Base-by-base conservation (phyloP, 2,329 filamentous ascomycete species). In the Colletotrichum trifolii region DNA sequence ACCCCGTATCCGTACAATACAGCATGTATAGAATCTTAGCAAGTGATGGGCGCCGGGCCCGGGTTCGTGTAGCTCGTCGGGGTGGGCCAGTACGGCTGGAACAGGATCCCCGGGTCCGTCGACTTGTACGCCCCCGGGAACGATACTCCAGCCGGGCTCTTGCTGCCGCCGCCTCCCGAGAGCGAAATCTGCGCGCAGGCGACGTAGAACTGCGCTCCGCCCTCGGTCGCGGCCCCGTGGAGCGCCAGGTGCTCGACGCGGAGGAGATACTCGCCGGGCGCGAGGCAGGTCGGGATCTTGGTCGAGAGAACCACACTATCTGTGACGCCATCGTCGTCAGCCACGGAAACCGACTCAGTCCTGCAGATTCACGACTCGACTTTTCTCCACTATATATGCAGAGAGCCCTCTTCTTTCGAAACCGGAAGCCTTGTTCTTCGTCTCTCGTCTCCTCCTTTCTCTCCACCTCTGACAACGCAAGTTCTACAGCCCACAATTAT, bases 171-270 rank as follows among this genome's bases (percentile, higher is more conserved):
- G 15, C 79, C 78, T n/a, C 80, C 79, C 2, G 74, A 77, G 13
- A 81, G 75, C 4, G 71, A 75, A n/a, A 81, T 66, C 55, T 77
- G 76, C 3, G 75, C 77, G 64, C 78, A 81, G 15, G 75, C 77
- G 52, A 83, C 74, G 67, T 83, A 84, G 52, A 80, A 78, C 71
- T 84, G 81, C 5, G 82, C 82, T 2, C 81, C 81, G 8, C 78
- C 78, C 5, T 72, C 71, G 5, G 70, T 68, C 42, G 75, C 71
- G 3, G 82, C 81, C 49, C 70, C 73, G 72, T 84, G 82, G 11
- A 84, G 75, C 6, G 76, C 82, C 60, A 84, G 79, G 66, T 83
- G 81, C 73, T 84, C 82, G 10, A 79, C 79, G n/a, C 82, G 78
- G 11, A 84, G 71, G 46, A 84, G 77, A 68, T 84, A 84, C 66